Evolutionary conservation across 768 basidiomycete genomes (phyloP), one percentile per base, ranked within the genome.

Genomic region (Chalciporus pseudorubinellus): DNA sequence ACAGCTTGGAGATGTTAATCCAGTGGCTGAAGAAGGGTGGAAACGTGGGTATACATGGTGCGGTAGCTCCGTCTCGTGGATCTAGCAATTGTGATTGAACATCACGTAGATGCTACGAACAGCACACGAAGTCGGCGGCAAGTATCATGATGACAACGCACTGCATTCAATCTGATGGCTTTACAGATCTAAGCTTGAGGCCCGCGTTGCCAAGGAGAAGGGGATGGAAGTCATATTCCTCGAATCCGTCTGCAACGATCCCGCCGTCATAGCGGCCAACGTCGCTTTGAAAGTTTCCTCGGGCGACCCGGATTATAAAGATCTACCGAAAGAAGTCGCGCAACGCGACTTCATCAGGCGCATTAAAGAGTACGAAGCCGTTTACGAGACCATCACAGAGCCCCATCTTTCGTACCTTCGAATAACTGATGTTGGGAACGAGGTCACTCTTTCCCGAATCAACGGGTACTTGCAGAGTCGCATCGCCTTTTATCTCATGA

Each of bases 401-500:
- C 87, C 89, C 9, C 81, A 92, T 59, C 78, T 98, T 21, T 91
- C 87, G 20, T 98, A 93, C 69, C 79, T 97, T 54, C 83, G 87
- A 59, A 97, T 99, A 65, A 83, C 85, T 48, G 95, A 99, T 61
- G 90, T 99, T 18, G 97, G 97, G 9, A 84, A 82, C 56, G 86
- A 91, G 68, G 95, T 95, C 48, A 90, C 84, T 0, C 79, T 93
- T 43, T 85, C 82, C 46, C 78, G 86, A 57, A 98, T 99, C 48
- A 84, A 95, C 63, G 95, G 95, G 13, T 99, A 99, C 64, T 72
- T 99, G 53, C 92, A 95, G 64, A 93, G 92, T 77, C 87, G 97
- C 31, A 93, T 99, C 58, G 95, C 93, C 18, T 99, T 95, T 73
- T 99, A 95, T 70, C 77, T 99, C 48, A 98, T 98, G 95, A 98